Percentiles rank a stretch among this genome's conserved stretches.
Conservation (phyloP, 331 rosid species). For the Dryas integrifolia region DNA sequence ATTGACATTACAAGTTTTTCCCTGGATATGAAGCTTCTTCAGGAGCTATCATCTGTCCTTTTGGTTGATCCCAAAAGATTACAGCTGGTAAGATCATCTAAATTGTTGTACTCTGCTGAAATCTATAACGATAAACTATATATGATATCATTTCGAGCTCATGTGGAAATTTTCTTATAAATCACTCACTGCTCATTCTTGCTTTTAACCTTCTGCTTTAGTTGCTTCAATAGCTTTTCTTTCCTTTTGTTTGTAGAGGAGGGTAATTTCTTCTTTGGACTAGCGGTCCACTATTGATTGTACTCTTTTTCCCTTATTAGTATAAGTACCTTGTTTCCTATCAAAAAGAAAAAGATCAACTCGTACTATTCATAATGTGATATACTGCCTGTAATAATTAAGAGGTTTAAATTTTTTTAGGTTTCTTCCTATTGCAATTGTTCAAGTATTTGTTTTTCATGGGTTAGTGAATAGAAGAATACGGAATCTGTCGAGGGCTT, state of each 20-base stretch:
- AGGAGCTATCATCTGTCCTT: conserved; percentile 53
- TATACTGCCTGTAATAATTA: too few relatives aligned
- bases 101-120: not conserved
- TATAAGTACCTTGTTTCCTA: too few relatives aligned
- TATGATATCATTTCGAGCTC: not conserved
- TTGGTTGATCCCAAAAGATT: conserved; percentile 42
- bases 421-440: too few relatives aligned
- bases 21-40: conserved; percentile 67
- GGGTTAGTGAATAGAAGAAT: too few relatives aligned
- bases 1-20: conserved; percentile 59
- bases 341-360: too few relatives aligned
- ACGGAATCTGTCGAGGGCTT: too few relatives aligned
- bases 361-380: too few relatives aligned
- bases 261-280: too few relatives aligned
- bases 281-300: not conserved
- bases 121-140: not conserved
- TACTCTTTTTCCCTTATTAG: not conserved
- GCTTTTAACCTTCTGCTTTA: not conserved
- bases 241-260: too few relatives aligned
- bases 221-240: not conserved
- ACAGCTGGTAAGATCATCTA: conserved; percentile 42
- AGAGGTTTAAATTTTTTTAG: too few relatives aligned
- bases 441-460: too few relatives aligned
- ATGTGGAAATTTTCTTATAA: not conserved
- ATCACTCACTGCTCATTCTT: not conserved